A percentile compares a stretch with the other conserved stretches of the same genome.
Evolutionary conservation across 306 rosid species (phyloP).

Genomic region (Canavalia gladiata): DNA sequence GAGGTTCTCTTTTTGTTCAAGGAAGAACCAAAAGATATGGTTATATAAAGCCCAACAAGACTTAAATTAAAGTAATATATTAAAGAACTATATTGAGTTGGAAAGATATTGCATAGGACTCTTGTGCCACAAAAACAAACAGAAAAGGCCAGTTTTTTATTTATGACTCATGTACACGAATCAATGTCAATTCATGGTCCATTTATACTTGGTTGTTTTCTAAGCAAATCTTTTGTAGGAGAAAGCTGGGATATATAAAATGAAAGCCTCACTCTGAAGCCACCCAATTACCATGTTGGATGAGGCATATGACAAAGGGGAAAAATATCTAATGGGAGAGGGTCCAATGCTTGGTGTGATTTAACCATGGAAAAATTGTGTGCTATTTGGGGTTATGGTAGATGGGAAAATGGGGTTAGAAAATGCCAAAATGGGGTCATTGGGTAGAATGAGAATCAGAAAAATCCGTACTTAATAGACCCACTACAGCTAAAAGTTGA

Average conservation of each 20-base stretch:
- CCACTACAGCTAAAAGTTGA: conserved; percentile 42
- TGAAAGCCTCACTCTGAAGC: conserved; percentile 12
- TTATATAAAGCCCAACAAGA: not conserved
- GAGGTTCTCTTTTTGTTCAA: not conserved
- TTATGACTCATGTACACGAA: not conserved
- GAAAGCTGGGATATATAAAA: not conserved
- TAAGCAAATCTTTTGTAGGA: not conserved
- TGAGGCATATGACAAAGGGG: conserved; percentile 14
- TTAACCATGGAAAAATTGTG: conserved; percentile 37
- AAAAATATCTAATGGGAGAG: conserved; percentile 41
- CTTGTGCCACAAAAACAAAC: conserved; percentile 2
- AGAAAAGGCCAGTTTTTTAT: conserved; percentile 23
- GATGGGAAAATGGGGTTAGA: conserved; percentile 29
- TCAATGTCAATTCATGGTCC: conserved; percentile 20
- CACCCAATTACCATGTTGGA: conserved; percentile 24
- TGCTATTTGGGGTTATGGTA: not conserved
- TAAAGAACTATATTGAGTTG: not conserved
- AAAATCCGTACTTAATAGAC: conserved; percentile 16
- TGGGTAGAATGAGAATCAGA: conserved; percentile 15
- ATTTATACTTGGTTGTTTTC: conserved; percentile 25
- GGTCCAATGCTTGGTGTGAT: conserved; percentile 18
- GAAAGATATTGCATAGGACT: not conserved
- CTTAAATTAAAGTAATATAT: not conserved
- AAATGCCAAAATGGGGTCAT: conserved; percentile 40
- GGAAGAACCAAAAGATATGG: not conserved